Evolutionary conservation across 2,329 filamentous ascomycete genomes (phyloP).

Genomic region (Aspergillus sp.): DNA sequence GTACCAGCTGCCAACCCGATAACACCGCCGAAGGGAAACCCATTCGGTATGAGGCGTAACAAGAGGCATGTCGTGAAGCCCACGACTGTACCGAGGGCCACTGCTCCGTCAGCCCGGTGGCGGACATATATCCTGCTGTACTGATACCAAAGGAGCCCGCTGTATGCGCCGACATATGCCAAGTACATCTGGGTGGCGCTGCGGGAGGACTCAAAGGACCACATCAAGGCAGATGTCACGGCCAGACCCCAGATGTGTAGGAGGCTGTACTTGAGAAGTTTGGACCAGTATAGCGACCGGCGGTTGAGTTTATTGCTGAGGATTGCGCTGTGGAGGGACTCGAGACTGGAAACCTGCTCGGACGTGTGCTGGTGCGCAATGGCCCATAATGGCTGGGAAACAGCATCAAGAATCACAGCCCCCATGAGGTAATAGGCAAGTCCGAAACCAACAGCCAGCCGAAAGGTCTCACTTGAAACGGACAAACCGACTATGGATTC

Average conservation of each 20-base stretch:
- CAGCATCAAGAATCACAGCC: slow-evolving; percentile 54
- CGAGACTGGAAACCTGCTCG: slow-evolving; percentile 6
- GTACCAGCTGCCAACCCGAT: background rate
- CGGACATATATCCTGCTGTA: slow-evolving; percentile 54
- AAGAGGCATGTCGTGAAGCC: slow-evolving; percentile 43
- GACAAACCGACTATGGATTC: slow-evolving; percentile 42
- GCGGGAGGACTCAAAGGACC: slow-evolving; percentile 47
- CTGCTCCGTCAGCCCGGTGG: slow-evolving; percentile 33
- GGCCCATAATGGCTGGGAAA: slow-evolving; percentile 24
- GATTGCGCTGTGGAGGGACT: slow-evolving; percentile 22
- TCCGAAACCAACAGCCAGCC: slow-evolving; percentile 53
- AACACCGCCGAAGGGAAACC: background rate
- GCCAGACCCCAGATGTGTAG: slow-evolving; percentile 54
- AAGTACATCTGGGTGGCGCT: slow-evolving; percentile 51
- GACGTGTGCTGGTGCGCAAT: slow-evolving; percentile 1
- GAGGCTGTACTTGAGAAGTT: slow-evolving; percentile 49
- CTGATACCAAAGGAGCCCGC: slow-evolving; percentile 55
- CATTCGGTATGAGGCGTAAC: background rate
- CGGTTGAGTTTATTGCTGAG: slow-evolving; percentile 42
- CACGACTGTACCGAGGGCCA: slow-evolving; percentile 41
- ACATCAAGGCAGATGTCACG: slow-evolving; percentile 49
- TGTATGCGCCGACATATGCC: slow-evolving; percentile 51
- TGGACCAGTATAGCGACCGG: slow-evolving; percentile 51
- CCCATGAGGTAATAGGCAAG: slow-evolving; percentile 59
- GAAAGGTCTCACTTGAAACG: slow-evolving; percentile 36